phyloP scores from a whole-genome alignment of 1,284 basidiomycete species.

The Moesziomyces parantarcticus region DNA sequence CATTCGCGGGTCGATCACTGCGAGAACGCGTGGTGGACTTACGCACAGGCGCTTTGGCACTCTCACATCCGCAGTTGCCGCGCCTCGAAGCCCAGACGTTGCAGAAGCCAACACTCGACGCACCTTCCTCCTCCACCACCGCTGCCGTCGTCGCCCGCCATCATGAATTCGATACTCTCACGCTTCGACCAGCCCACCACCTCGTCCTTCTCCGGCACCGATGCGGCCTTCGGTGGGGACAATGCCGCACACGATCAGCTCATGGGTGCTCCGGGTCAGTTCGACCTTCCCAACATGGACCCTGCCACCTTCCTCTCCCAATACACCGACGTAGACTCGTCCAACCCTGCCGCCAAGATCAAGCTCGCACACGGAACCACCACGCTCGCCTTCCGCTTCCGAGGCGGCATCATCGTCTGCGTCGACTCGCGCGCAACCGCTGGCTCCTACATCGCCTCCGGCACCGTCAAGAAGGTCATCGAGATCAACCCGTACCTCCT shows the following conservation, averaged over 20 bases:
- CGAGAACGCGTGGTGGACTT: not conserved
- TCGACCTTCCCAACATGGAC: constrained; percentile 56
- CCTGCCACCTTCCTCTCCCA: constrained; percentile 63
- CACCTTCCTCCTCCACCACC: not conserved
- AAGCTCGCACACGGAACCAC: constrained; percentile 99
- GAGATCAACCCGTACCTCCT: constrained; percentile 99
- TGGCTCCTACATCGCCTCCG: constrained; percentile 89
- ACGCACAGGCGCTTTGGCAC: not conserved
- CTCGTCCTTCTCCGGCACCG: constrained; percentile 13
- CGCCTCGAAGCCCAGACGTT: not conserved
- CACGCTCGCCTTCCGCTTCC: constrained; percentile 94
- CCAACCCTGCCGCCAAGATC: constrained; percentile 72
- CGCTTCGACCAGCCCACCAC: constrained; percentile 39
- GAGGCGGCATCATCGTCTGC: constrained; percentile 96
- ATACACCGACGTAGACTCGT: constrained; percentile 67
- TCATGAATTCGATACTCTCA: constrained; percentile 55
- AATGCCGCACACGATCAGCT: constrained; percentile 19
- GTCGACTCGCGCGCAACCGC: constrained; percentile 98
- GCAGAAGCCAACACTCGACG: not conserved
- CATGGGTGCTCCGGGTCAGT: constrained; percentile 45
- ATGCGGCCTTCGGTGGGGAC: constrained; percentile 13
- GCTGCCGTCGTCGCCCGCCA: too few relatives aligned
- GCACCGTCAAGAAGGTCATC: constrained; percentile 76
- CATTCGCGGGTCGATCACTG: not conserved
- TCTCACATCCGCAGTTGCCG: constrained; percentile 1